Evolutionary conservation across 495 filamentous ascomycete genomes (phyloP).

Genomic region (Lentithecium fluviatile): DNA sequence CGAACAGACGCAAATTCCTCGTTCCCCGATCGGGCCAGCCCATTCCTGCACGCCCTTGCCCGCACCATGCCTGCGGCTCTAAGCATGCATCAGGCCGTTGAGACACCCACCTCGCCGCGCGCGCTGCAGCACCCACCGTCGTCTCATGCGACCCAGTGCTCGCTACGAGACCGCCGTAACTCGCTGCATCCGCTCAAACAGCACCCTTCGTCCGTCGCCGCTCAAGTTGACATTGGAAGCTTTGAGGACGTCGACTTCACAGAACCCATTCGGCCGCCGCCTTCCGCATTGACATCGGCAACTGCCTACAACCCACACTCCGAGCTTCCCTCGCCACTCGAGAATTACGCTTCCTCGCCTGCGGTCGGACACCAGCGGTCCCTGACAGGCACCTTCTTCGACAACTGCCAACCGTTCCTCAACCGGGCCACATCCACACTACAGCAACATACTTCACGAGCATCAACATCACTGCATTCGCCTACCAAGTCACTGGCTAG

Average conservation of each 20-base stretch:
- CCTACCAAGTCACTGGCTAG: conserved; percentile 31
- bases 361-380: conserved; percentile 24
- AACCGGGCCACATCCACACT: conserved; percentile 28
- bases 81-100: conserved; percentile 6
- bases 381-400: conserved; percentile 32
- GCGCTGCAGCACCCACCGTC: conserved; percentile 14
- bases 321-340: conserved; percentile 11
- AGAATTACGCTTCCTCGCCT: conserved; percentile 11
- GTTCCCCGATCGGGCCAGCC: conserved; percentile 5
- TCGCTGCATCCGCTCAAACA: conserved; percentile 23
- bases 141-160: conserved; percentile 31
- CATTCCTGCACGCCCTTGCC: conserved; percentile 17
- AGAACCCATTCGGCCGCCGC: conserved; percentile 27
- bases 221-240: background rate
- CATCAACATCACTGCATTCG: conserved; percentile 33
- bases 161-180: conserved; percentile 22
- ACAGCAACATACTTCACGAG: conserved; percentile 31
- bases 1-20: conserved; percentile 13
- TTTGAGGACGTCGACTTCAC: conserved; percentile 31
- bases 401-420: conserved; percentile 32
- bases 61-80: conserved; percentile 6
- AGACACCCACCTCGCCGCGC: background rate
- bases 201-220: conserved; percentile 16
- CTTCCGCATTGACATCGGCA: conserved; percentile 32
- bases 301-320: conserved; percentile 32